These are phyloP conservation scores for Jasminum sambac DNA, from an alignment of 257 asterid species.

Conservation along the genomic window DNA sequence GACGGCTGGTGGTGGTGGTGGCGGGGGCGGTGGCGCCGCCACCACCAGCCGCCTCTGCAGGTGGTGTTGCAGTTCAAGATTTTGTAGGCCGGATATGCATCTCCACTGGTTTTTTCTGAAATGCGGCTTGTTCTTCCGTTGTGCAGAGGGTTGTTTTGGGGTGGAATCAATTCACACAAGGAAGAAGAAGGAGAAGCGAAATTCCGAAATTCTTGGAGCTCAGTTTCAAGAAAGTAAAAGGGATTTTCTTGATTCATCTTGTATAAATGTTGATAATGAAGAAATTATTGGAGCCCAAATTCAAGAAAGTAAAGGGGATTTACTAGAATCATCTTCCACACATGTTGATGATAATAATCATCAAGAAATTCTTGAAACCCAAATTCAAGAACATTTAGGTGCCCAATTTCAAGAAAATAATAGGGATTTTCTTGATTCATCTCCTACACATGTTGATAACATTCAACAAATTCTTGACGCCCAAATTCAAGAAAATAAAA, in stretches of 20 bases:
- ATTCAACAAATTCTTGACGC: conserved; percentile 1
- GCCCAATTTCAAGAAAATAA: conserved; percentile 16
- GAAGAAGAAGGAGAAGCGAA: conserved; percentile 15
- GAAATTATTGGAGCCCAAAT: conserved; percentile 16
- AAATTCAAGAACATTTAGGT: background rate
- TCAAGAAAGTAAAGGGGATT: conserved; percentile 30
- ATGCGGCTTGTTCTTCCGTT: conserved; percentile 42
- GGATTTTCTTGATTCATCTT: background rate
- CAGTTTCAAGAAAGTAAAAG: conserved; percentile 6
- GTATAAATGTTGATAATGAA: background rate
- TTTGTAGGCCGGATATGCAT: conserved; percentile 18
- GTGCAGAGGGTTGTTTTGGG: conserved; percentile 42
- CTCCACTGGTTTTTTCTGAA: conserved; percentile 29
- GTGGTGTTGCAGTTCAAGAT: conserved; percentile 32
- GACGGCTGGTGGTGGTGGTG: background rate
- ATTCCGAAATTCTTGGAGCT: conserved; percentile 9
- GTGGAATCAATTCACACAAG: conserved; percentile 27
- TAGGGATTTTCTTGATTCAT: conserved; percentile 30
- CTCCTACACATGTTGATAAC: too few species aligned
- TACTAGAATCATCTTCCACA: conserved; percentile 20
- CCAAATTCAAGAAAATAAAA: conserved; percentile 9
- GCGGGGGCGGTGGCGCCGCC: background rate
- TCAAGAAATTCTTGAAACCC: conserved; percentile 15
- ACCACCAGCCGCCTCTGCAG: conserved; percentile 27
- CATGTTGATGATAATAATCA: background rate